These are phyloP conservation scores for Stephanodiscus minutulus DNA, from an alignment of 108 stramenopile genomes.

Conservation along the genomic window DNA sequence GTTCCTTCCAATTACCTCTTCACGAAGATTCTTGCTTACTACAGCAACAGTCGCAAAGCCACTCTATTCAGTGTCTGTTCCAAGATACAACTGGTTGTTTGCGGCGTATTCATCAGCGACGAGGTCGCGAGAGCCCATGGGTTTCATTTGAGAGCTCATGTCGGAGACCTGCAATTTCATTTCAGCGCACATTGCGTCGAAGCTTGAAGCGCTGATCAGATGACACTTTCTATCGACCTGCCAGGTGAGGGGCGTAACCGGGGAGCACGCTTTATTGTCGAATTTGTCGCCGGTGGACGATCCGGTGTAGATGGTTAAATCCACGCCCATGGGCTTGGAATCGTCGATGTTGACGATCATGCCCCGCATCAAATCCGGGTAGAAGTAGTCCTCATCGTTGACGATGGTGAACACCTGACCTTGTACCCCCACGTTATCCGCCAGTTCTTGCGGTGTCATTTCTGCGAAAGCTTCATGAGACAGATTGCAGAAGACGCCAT, in stretches of 20 bases:
- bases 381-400: conserved; percentile 49
- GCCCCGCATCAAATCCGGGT: conserved; percentile 47
- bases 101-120: conserved; percentile 43
- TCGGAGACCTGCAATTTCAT: conserved; percentile 66
- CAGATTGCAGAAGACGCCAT: conserved; percentile 52
- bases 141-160: conserved; percentile 59
- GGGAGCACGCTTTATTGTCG: conserved; percentile 56
- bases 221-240: conserved; percentile 78
- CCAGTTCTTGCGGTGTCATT: conserved; percentile 8
- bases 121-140: conserved; percentile 65
- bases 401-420: conserved; percentile 53
- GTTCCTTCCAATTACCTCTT: too few relatives aligned
- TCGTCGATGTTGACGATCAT: conserved; percentile 39
- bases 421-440: conserved; percentile 39
- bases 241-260: conserved; percentile 70
- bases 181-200: conserved; percentile 68
- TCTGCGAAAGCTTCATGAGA: conserved; percentile 7
- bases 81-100: conserved; percentile 26
- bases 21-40: too few relatives aligned
- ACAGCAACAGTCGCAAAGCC: too few relatives aligned
- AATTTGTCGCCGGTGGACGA: conserved; percentile 60
- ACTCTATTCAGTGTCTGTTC: too few relatives aligned
- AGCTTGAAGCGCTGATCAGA: conserved; percentile 64
- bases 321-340: conserved; percentile 49
- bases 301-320: conserved; percentile 64